Base-by-base conservation (phyloP, 1,284 basidiomycete genomes). In the Ganoderma meredithae region DNA sequence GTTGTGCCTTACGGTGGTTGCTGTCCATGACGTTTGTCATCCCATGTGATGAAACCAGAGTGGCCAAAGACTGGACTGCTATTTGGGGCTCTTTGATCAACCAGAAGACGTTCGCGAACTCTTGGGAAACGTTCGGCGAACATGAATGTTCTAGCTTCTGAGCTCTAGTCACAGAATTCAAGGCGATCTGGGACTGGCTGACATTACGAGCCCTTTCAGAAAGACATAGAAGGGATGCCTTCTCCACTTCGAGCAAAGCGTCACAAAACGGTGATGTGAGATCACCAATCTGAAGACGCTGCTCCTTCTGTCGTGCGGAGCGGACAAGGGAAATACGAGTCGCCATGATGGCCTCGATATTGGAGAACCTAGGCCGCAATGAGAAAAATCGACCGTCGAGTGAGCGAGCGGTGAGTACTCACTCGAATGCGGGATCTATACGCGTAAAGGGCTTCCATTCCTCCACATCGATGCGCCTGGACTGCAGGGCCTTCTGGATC, bases 81-180 rank as follows among this genome's bases (percentile, higher is more conserved):
- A 93, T 82, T 64, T 90, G 89, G 74, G 95, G 93, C 76, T 99
- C 96, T 44, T 90, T 88, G 74, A 95, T 92, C 5, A 88, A 81
- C 96, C 97, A 99, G 13, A 99, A 85, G 7, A 98, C 95, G 65
- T 92, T 88, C 2, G 97, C 92, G 73, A 95, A 95, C 78, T 98
- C 96, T 75, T 90, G 84, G 1, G 86, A 86, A n/a, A 93, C 85
- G 36, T 88, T 83, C 17, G 90, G 83, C 0, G 84, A 83, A 0
- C 84, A 76, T 3, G 73, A 69, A 0, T 75, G 76, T 69, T 90
- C 88, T 25, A 97, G 81, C 55, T 82, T 83, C 72, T 92, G 90
- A 0, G 95, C 94, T 39, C 89, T 87, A 17, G 92, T 85, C 40
- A 97, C 85, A 2, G 96, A 91, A 73, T 98, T 98, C 62, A 98